Percentiles rank a stretch among this genome's conserved stretches.
Conservation (phyloP, 1,284 basidiomycete genomes). For the Lentinula novae-zelandiae region DNA sequence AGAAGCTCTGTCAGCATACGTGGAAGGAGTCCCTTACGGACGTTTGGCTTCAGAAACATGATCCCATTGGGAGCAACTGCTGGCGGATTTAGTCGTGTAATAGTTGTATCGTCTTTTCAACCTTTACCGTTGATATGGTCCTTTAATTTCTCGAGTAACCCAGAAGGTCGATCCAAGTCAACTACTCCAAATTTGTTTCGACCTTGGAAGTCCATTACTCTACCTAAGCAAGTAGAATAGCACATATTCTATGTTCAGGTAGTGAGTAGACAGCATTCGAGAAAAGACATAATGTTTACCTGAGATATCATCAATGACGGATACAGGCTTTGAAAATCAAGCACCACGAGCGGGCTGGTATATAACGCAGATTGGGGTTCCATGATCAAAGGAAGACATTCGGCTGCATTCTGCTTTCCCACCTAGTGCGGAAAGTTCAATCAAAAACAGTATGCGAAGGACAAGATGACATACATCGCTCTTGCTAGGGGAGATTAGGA, state of each 20-base stretch:
- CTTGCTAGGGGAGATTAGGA: conserved; percentile 84
- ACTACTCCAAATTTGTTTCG: conserved; percentile 86
- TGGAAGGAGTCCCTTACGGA: conserved; percentile 82
- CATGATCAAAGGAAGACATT: conserved; percentile 92
- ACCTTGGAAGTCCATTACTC: conserved; percentile 81
- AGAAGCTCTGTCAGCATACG: conserved; percentile 93
- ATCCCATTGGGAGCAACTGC: conserved; percentile 93
- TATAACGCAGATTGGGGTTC: conserved; percentile 94
- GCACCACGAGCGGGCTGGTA: conserved; percentile 84
- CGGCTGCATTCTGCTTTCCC: conserved; percentile 94
- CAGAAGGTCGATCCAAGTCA: conserved; percentile 70
- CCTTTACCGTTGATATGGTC: conserved; percentile 72
- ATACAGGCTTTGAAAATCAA: conserved; percentile 96
- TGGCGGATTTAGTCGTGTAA: conserved; percentile 4
- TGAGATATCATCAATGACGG: conserved; percentile 94
- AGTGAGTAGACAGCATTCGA: too few species aligned
- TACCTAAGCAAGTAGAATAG: conserved; percentile 95
- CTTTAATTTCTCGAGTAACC: conserved; percentile 64
- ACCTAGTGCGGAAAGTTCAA: conserved; percentile 49
- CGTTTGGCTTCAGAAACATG: conserved; percentile 84
- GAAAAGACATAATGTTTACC: not conserved
- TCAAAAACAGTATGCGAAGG: not conserved
- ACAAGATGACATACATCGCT: conserved; percentile 56
- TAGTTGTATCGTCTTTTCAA: not conserved
- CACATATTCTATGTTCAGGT: conserved; percentile 81